Base-by-base conservation (phyloP, 129 eudicot genomes). In the Deinandra increscens region DNA sequence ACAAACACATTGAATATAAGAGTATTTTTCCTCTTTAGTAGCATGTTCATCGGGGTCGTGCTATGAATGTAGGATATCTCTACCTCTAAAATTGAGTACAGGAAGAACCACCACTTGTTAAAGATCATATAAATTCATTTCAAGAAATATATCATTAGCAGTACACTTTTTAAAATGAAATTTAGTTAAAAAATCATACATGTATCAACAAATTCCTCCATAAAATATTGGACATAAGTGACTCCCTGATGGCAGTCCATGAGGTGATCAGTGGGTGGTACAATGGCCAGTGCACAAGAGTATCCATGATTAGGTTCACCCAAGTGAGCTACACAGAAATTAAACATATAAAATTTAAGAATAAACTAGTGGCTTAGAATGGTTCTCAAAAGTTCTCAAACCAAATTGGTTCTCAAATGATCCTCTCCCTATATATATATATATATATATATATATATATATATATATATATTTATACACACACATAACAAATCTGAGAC, bases 221-320 rank as follows among this genome's bases (percentile, higher is more conserved):
- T 96, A 91, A 88, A 65, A 91, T 81, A 75, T 91, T 88, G 37
- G 98, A 88, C 20, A 92, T 80, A 10, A 92, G 95, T 73, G 98
- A 96, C 66, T 92, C 98, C 84, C 98, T 92, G 71, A 10, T 65
- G 71, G 63, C 98, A 81, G 9, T 69, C 70, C 98, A 92, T 92
- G 37, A 92, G 88, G 68, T 92, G 95, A 80, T 92, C 96, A 0
- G 98, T 92, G 5, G 98, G 98, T 58, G 96, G 95, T 77, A 88
- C 98, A 9, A 96, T 92, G 71, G 98, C 96, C 43, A 92, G 78
- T 36, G 98, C 98, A 74, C 98, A 5, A 92, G 91, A 13, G 98
- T 92, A 68, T 92, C 96, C 98, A 92, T 92, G 20, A 92, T 92
- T 56, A 92, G 91, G 69, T 92, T 92, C 43, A 92, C 98, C 98